Conservation (phyloP, 78 protist species). For the Dictyostelium purpureum region DNA sequence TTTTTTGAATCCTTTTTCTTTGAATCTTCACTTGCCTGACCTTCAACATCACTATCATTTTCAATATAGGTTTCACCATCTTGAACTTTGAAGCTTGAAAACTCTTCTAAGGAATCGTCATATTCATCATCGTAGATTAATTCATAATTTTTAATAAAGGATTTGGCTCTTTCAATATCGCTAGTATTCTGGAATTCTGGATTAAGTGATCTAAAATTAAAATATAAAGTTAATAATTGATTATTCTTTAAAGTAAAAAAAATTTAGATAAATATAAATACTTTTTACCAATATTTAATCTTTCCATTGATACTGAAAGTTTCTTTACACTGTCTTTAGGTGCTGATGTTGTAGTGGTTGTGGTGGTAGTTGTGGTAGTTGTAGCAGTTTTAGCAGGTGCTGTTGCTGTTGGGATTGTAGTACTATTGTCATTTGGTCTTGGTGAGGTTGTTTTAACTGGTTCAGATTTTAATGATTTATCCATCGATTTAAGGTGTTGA, state of each 20-base stretch:
- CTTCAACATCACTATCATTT: not conserved
- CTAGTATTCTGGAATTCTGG: not conserved
- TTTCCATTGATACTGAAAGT: not conserved
- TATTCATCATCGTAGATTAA: constrained; percentile 52
- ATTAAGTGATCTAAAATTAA: not conserved
- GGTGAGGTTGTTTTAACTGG: not conserved
- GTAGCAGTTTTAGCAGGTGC: not conserved
- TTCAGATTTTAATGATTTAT: not conserved
- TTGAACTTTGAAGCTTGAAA: constrained; percentile 27
- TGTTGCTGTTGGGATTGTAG: not conserved
- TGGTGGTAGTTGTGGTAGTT: not conserved
- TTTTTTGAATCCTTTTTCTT: too few relatives aligned
- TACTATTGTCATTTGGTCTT: not conserved
- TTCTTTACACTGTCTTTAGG: not conserved
- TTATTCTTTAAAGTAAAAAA: not conserved
- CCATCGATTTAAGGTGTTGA: constrained; percentile 28
- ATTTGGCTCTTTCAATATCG: not conserved
- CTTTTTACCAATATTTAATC: constrained; percentile 21
- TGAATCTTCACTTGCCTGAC: too few relatives aligned
- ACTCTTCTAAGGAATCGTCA: constrained; percentile 65
- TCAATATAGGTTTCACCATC: constrained; percentile 45
- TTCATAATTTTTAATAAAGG: constrained; percentile 49
- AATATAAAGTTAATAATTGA: not conserved
- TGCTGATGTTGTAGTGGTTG: not conserved
- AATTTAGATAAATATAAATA: not conserved